These are phyloP conservation scores for Wickerhamiella hasegawae DNA, from an alignment of 805 yeast species.

Conservation along the genomic window DNA sequence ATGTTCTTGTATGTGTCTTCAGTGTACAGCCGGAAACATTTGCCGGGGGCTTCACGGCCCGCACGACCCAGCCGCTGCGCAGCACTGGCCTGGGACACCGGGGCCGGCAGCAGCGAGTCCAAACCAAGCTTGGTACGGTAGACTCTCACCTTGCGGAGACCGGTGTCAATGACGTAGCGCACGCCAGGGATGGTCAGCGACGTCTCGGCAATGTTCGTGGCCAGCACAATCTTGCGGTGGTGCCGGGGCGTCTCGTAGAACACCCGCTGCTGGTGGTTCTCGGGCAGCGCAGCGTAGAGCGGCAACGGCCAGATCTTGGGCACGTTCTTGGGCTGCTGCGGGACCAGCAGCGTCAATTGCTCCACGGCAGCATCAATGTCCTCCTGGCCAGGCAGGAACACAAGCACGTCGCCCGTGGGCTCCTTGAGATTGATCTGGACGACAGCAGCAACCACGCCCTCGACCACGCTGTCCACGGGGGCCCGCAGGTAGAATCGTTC, in stretches of 20 bases:
- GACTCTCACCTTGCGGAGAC: slow-evolving; percentile 81
- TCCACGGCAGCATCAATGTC: slow-evolving; percentile 79
- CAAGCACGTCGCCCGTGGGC: slow-evolving; percentile 77
- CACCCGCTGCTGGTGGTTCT: slow-evolving; percentile 66
- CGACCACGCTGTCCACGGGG: slow-evolving; percentile 71
- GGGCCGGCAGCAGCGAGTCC: slow-evolving; percentile 82
- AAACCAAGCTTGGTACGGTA: slow-evolving; percentile 89
- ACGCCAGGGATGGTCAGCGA: slow-evolving; percentile 94
- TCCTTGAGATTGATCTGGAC: slow-evolving; percentile 69
- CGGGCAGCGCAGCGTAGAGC: slow-evolving; percentile 85
- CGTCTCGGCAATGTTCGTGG: slow-evolving; percentile 96
- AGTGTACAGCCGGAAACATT: slow-evolving; percentile 68
- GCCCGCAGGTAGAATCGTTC: slow-evolving; percentile 47
- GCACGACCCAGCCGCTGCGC: slow-evolving; percentile 96
- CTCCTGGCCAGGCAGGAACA: slow-evolving; percentile 92
- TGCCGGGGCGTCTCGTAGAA: slow-evolving; percentile 49
- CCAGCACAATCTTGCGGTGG: slow-evolving; percentile 70
- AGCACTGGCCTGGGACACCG: slow-evolving; percentile 88
- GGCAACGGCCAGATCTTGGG: slow-evolving; percentile 70
- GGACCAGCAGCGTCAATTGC: slow-evolving; percentile 36
- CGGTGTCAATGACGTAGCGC: slow-evolving; percentile 82
- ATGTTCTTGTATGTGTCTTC: slow-evolving; percentile 51
- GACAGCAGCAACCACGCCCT: slow-evolving; percentile 54
- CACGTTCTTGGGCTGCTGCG: slow-evolving; percentile 53
- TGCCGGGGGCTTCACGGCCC: slow-evolving; percentile 94